Percentiles rank a stretch among this genome's conserved stretches.
phyloP scores from a whole-genome alignment of 306 rosid species.

The Senna tora region DNA sequence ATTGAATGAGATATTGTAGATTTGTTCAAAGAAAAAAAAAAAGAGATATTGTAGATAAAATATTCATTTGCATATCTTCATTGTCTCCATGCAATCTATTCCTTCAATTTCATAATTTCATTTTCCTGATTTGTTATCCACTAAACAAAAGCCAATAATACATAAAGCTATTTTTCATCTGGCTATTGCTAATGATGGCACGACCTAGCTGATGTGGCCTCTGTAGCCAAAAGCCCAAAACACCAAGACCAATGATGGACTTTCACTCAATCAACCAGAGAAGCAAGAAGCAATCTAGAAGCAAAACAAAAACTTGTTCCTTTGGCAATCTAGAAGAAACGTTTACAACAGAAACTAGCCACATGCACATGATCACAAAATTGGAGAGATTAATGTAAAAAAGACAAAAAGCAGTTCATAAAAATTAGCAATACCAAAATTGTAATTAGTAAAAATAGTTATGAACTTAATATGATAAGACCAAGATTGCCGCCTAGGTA shows the following conservation, averaged over 20 bases:
- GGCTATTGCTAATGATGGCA: conserved; percentile 9
- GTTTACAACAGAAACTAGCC: conserved; percentile 1
- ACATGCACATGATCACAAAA: conserved; percentile 7
- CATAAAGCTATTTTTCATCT: conserved; percentile 18
- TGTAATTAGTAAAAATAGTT: conserved; percentile 14
- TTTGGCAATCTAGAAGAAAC: conserved; percentile 1
- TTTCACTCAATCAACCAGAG: conserved; percentile 7
- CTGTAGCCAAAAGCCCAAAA: conserved; percentile 20
- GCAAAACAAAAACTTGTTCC: background rate
- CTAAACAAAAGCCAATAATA: background rate
- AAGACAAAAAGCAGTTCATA: background rate
- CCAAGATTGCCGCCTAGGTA: conserved; percentile 2
- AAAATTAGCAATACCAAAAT: conserved; percentile 1
- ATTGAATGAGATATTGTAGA: background rate
- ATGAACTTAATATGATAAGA: conserved; percentile 8
- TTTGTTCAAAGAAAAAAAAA: too few species aligned
- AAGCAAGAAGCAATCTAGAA: too few species aligned
- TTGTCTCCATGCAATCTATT: background rate
- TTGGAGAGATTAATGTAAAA: background rate
- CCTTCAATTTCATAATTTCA: background rate
- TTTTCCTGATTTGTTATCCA: background rate
- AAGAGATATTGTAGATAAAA: conserved; percentile 3
- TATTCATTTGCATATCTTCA: background rate
- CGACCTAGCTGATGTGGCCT: background rate
- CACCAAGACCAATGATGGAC: background rate